phyloP scores from a whole-genome alignment of 2,329 filamentous ascomycete genomes.

The Colletotrichum tabaci region DNA sequence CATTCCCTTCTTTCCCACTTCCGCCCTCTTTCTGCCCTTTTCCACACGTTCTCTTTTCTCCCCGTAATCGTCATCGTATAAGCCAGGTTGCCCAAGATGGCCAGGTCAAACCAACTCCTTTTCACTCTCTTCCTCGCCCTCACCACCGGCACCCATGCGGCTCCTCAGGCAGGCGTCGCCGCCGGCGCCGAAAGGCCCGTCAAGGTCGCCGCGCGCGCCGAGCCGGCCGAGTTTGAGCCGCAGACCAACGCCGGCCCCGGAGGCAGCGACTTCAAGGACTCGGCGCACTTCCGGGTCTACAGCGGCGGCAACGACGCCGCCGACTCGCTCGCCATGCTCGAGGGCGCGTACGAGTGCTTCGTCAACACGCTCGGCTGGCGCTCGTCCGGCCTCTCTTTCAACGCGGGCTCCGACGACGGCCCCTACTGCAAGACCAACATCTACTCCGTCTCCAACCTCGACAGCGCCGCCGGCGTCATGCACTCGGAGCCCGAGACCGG shows the following conservation, averaged over 20 bases:
- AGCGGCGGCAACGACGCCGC: conserved; percentile 45
- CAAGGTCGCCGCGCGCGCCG: conserved; percentile 24
- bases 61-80: not conserved
- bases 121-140: conserved; percentile 30
- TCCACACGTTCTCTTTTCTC: not conserved
- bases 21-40: conserved; percentile 14
- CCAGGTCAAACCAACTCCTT: conserved; percentile 28
- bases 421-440: conserved; percentile 63
- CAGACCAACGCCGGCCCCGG: conserved; percentile 53
- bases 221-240: conserved; percentile 47
- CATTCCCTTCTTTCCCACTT: not conserved
- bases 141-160: conserved; percentile 25
- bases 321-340: conserved; percentile 57
- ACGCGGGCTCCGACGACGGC: conserved; percentile 52
- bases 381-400: conserved; percentile 56
- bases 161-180: conserved; percentile 18
- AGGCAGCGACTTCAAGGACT: conserved; percentile 51
- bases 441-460: conserved; percentile 56
- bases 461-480: conserved; percentile 59
- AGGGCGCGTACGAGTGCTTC: conserved; percentile 62
- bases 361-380: conserved; percentile 55
- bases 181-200: too few species aligned
- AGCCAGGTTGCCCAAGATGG: conserved; percentile 19
- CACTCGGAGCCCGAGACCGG: conserved; percentile 57
- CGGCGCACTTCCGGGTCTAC: conserved; percentile 59